Conservation (phyloP, 345 rosid genomes). For the sweet orange (Citrus sinensis) region DNA sequence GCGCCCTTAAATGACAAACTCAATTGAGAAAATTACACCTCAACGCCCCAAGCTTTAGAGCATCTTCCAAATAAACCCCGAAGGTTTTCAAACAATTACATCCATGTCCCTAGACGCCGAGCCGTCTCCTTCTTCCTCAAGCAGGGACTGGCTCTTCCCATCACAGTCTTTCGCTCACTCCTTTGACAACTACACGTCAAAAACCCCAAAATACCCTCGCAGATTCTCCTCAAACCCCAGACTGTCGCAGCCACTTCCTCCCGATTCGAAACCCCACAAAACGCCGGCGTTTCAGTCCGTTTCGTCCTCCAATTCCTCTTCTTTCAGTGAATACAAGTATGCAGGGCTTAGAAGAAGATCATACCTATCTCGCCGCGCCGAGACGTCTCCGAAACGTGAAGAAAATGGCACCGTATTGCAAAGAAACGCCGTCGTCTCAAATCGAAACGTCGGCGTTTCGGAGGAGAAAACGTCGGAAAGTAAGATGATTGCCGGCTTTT, state of each 20-base stretch:
- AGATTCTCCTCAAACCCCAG: conserved; percentile 38
- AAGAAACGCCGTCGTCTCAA: conserved; percentile 11
- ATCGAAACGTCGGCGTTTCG: conserved; percentile 9
- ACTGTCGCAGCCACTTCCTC: conserved; percentile 21
- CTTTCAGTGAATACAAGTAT: conserved; percentile 22
- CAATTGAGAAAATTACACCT: background rate
- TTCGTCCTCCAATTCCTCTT: conserved; percentile 15
- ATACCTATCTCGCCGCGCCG: conserved; percentile 16
- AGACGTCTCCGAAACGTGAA: conserved; percentile 14
- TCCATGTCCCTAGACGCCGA: conserved; percentile 38
- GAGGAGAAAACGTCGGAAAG: background rate
- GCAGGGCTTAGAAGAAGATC: conserved; percentile 34
- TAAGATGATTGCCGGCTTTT: conserved; percentile 3
- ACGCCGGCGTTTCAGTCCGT: conserved; percentile 21
- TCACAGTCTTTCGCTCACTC: conserved; percentile 50
- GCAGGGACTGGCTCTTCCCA: conserved; percentile 71
- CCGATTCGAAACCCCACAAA: conserved; percentile 16
- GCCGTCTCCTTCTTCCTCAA: conserved; percentile 24
- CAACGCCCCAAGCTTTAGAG: background rate
- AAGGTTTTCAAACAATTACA: conserved; percentile 3
- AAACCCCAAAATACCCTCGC: conserved; percentile 29
- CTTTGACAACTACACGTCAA: conserved; percentile 7
- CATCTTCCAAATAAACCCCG: background rate
- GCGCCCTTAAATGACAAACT: background rate
- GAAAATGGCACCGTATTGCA: conserved; percentile 8